These are phyloP conservation scores for Boletus rex-veris DNA, from an alignment of 768 basidiomycete species.

Conservation along the genomic window DNA sequence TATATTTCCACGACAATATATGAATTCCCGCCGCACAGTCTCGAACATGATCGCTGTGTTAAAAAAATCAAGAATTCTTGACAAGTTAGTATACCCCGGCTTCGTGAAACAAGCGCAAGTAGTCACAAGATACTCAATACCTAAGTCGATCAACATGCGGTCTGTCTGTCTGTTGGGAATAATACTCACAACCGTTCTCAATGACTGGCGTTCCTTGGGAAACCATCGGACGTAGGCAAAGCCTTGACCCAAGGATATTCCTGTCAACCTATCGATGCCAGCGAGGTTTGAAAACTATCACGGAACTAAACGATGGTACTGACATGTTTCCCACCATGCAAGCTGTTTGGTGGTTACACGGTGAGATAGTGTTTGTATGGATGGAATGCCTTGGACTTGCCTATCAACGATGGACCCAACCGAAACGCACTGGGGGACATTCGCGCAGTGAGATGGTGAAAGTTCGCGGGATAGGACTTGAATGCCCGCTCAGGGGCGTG, in stretches of 20 bases:
- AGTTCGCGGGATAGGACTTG: no score
- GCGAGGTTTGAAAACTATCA: not conserved
- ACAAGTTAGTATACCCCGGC: no score
- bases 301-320: not conserved
- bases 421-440: no score
- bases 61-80: not conserved
- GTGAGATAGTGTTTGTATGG: no score
- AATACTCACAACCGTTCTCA: not conserved
- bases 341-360: no score
- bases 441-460: no score
- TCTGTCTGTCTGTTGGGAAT: no score
- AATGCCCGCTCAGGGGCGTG: no score
- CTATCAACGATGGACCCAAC: no score
- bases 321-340: no score
- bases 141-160: not conserved
- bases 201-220: not conserved
- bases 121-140: not conserved
- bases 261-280: not conserved
- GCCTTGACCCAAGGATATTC: not conserved
- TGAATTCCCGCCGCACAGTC: not conserved
- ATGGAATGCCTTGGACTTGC: no score
- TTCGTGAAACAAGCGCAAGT: not conserved
- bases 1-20: slow-evolving; percentile 2
- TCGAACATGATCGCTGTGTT: not conserved
- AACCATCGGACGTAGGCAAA: not conserved